Evolutionary conservation across 768 basidiomycete genomes (phyloP).

Genomic region (Hericium erinaceus): DNA sequence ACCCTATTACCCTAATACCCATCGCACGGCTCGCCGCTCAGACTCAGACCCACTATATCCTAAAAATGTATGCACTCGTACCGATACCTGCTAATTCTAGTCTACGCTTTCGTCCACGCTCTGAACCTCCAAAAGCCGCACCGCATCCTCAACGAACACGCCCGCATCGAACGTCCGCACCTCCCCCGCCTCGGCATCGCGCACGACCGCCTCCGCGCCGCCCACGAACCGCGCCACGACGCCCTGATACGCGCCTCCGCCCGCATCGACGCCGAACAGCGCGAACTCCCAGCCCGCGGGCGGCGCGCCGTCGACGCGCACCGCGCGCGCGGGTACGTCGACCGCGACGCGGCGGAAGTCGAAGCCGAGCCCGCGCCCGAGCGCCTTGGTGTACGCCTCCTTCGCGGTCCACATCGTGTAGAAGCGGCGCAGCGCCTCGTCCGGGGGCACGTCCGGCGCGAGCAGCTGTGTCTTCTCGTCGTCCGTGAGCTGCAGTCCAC

Average conservation of each 20-base stretch:
- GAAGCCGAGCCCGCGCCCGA: constrained; percentile 76
- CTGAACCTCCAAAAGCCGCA: constrained; percentile 6
- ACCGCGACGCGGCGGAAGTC: constrained; percentile 74
- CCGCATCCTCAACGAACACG: constrained; percentile 9
- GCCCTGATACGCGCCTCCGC: constrained; percentile 50
- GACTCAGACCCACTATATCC: not conserved
- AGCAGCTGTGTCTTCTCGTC: constrained; percentile 26
- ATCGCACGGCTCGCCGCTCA: not conserved
- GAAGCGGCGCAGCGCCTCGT: constrained; percentile 51
- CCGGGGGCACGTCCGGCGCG: constrained; percentile 27
- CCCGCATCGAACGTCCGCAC: constrained; percentile 4
- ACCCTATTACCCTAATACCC: not conserved
- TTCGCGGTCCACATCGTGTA: constrained; percentile 88
- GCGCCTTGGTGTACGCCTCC: constrained; percentile 85
- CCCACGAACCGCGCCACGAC: constrained; percentile 57
- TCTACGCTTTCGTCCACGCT: not conserved
- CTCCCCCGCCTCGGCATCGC: constrained; percentile 3
- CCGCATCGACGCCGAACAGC: constrained; percentile 45
- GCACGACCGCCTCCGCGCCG: constrained; percentile 18
- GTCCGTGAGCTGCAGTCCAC: constrained; percentile 28
- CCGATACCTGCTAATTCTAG: not conserved
- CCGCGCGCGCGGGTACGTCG: constrained; percentile 38
- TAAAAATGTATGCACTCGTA: not conserved
- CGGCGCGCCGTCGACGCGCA: constrained; percentile 50
- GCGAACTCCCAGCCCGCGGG: constrained; percentile 61